Base-by-base conservation (phyloP, 2,329 filamentous ascomycete genomes). In the Knoxdaviesia capensis region DNA sequence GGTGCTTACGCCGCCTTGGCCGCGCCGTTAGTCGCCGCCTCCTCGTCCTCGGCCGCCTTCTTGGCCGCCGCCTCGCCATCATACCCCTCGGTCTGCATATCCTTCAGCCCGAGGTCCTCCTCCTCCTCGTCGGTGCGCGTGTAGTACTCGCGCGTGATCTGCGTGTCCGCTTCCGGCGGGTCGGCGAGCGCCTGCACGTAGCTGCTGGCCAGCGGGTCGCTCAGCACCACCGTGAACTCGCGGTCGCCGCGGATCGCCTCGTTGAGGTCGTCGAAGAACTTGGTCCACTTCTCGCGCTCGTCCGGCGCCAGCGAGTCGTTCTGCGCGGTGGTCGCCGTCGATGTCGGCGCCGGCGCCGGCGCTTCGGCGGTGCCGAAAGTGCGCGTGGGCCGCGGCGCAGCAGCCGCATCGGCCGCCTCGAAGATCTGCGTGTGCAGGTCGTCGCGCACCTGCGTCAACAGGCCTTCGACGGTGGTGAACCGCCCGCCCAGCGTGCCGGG, bases 381-480 rank as follows among this genome's bases (percentile, higher is more conserved):
- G 20, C 31, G 30, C 31, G 44, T 46, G 11, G 44, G 44, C 31
- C 38, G 41, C 9, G 41, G 40, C 34, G 39, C 43, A 7, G 34
- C n/a, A 6, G 29, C 36, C 10, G 10, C 42, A 9, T 62, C 74
- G 20, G 71, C 74, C 10, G 72, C 63, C 51, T 92, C 75, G 59
- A 93, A 98, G 48, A 96, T 93, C 54, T 92, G 84, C 40, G 71
- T 73, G 55, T 79, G 80, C 29, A 98, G 69, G 58, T 98, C 88
- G 55, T 90, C 79, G 47, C 87, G 81, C 45, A 98, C 83, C 56
- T 98, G 84, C 0, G 85, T 90, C 43, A 96, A 67, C 20, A 96
- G 74, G 46, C 90, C 90, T 59, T 98, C 90, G 20, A 98, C 79
- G 1, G 90, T 98, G 20, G 90, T 98, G 66, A 98, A 98, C 44